A percentile compares a stretch with the other conserved stretches of the same genome.
These are phyloP conservation scores for Tulasnella sp. DNA, from an alignment of 768 basidiomycete genomes.

Conservation along the genomic window DNA sequence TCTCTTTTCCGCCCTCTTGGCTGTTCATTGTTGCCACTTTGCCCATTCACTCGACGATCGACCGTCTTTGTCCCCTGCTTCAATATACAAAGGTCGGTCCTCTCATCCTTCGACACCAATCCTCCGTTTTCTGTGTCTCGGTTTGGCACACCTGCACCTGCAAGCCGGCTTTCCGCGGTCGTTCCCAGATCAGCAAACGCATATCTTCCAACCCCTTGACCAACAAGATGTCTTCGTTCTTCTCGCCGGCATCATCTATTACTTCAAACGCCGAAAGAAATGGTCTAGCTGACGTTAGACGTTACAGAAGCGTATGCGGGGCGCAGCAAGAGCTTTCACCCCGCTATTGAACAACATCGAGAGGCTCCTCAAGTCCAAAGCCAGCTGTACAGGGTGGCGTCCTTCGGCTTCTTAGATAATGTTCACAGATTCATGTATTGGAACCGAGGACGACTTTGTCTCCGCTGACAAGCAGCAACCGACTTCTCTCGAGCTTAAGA, in stretches of 20 bases:
- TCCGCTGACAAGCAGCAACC: too few species aligned
- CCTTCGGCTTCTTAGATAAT: too few species aligned
- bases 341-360: not conserved
- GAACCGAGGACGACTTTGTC: too few species aligned
- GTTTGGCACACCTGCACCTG: not conserved
- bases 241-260: not conserved
- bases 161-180: not conserved
- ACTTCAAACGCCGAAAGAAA: not conserved
- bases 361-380: not conserved
- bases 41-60: not conserved
- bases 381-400: too few species aligned
- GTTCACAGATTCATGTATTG: too few species aligned
- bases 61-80: not conserved
- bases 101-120: not conserved
- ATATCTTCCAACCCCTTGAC: not conserved
- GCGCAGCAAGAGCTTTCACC: not conserved
- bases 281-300: not conserved
- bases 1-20: too few species aligned
- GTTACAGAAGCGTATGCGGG: not conserved
- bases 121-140: not conserved
- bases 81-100: not conserved
- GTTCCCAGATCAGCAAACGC: not conserved
- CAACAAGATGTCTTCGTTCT: not conserved
- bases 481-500: too few species aligned
- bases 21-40: not conserved